Base-by-base conservation (phyloP, 2,329 filamentous ascomycete species). In the Plectosphaerella sp. region DNA sequence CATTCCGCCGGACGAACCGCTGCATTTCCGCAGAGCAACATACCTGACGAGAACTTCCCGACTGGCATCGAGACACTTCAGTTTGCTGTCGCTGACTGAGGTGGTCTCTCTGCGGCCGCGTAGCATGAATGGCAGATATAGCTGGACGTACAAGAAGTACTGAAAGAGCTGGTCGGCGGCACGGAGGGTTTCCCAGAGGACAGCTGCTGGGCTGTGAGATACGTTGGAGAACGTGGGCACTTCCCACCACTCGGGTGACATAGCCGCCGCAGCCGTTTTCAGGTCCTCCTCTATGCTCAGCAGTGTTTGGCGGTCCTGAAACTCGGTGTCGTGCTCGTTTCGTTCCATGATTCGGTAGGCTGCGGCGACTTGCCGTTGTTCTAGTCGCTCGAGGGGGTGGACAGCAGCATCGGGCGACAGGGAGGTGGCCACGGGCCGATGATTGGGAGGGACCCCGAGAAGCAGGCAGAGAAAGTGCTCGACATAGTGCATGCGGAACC, bases 61-160 rank as follows among this genome's bases (percentile, higher is more conserved):
- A 20, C 62, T 64, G 6, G 70, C 67, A 45, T 66, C 72, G 22
- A 71, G 59, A 39, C 67, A 70, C 1, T 69, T 65, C 3, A 67
- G 58, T 45, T 61, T 65, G 47, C 63, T 69, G 56, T 72, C 45
- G 39, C 45, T 51, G 22, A 49, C 45, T 1, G 52, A 70, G 5
- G 65, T 12, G 2, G 28, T 61, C 45, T 63, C 61, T 45, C 58
- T 51, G 11, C 37, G 37, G 18, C 62, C 50, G 18, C 57, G 59
- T 9, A 74, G 54, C 52, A 72, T 62, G 51, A 68, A 72, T 1
- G 72, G 72, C 1, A 74, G 58, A 53, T 75, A 71, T 0, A 74
- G 64, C 50, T 68, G 67, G 45, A 64, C 63, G 4, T 74, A 57
- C 10, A 75, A 58, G 51, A 65, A 62, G 51, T 70, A 70, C 54